Conservation (phyloP, 2,329 filamentous ascomycete species). For the Fusarium camptoceras region DNA sequence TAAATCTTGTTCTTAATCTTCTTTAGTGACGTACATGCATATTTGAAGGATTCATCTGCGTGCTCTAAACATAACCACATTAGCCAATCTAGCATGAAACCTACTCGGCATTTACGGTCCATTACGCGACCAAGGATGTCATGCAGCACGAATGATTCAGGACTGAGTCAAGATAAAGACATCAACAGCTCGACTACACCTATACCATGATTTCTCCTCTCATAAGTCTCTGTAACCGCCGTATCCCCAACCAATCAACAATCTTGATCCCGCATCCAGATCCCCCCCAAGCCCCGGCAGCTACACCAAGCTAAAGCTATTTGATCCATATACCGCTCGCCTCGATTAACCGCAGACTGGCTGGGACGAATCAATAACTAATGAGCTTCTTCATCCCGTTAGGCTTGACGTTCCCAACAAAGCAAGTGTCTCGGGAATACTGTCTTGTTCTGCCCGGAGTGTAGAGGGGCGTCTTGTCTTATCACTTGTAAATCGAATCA, state of each 20-base stretch:
- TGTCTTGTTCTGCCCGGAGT: not conserved
- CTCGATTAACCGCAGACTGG: constrained; percentile 4
- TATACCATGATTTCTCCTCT: not conserved
- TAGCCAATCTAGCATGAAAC: not conserved
- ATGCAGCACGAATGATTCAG: not conserved
- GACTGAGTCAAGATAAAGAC: not conserved
- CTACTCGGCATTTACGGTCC: not conserved
- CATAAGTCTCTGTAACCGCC: not conserved
- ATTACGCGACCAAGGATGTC: not conserved
- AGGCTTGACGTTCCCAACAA: constrained; percentile 6
- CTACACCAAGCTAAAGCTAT: constrained; percentile 6
- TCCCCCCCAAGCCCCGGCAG: constrained; percentile 5
- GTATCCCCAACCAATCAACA: constrained; percentile 16
- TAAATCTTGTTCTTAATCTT: constrained; percentile 24
- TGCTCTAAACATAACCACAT: constrained; percentile 3
- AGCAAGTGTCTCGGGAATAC: not conserved
- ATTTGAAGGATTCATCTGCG: constrained; percentile 10
- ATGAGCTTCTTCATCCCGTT: constrained; percentile 21
- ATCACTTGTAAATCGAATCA: not conserved
- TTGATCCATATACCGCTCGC: constrained; percentile 18
- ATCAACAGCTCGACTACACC: not conserved
- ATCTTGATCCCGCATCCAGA: constrained; percentile 10
- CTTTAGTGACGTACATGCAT: constrained; percentile 18
- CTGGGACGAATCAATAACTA: constrained; percentile 3
- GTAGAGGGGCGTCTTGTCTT: not conserved